phyloP scores from a whole-genome alignment of 805 yeast genomes.

The Nakazawaea ishiwadae region DNA sequence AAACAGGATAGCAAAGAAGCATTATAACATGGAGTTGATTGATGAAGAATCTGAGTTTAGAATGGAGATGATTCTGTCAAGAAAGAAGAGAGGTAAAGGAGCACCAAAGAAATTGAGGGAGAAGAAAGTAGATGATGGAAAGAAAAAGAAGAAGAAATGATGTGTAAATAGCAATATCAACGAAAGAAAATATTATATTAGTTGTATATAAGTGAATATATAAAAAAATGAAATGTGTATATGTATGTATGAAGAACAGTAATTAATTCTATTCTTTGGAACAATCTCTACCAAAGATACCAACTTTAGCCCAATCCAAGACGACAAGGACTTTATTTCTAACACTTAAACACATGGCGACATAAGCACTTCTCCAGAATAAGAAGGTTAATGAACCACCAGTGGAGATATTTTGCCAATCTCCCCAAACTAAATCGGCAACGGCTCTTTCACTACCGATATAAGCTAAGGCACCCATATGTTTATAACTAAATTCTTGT shows the following conservation, averaged over 20 bases:
- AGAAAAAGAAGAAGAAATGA: conserved; percentile 32
- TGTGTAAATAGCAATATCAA: conserved; percentile 6
- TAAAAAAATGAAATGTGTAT: no score
- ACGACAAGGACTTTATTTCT: conserved; percentile 84
- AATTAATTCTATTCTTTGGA: conserved; percentile 55
- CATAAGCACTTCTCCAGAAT: conserved; percentile 94
- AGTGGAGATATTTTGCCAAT: conserved; percentile 72
- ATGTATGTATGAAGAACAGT: no score
- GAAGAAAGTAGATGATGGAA: conserved; percentile 32
- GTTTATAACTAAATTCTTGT: conserved; percentile 71
- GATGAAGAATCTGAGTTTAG: conserved; percentile 72
- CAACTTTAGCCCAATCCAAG: conserved; percentile 85
- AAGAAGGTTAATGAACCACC: conserved; percentile 86
- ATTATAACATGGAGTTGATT: conserved; percentile 42
- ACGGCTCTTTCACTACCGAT: conserved; percentile 92
- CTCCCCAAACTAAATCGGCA: conserved; percentile 81
- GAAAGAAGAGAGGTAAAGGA: conserved; percentile 86
- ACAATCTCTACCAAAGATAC: conserved; percentile 89
- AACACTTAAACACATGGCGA: conserved; percentile 86
- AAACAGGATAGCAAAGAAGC: conserved; percentile 41
- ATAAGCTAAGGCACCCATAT: conserved; percentile 92
- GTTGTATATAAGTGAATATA: no score
- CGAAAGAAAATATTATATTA: no score
- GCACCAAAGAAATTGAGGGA: conserved; percentile 70
- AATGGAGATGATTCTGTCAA: conserved; percentile 53